Evolutionary conservation across 169 alveolate genomes (phyloP), one percentile per base, ranked within the genome.

Genomic region (Theileria parva): DNA sequence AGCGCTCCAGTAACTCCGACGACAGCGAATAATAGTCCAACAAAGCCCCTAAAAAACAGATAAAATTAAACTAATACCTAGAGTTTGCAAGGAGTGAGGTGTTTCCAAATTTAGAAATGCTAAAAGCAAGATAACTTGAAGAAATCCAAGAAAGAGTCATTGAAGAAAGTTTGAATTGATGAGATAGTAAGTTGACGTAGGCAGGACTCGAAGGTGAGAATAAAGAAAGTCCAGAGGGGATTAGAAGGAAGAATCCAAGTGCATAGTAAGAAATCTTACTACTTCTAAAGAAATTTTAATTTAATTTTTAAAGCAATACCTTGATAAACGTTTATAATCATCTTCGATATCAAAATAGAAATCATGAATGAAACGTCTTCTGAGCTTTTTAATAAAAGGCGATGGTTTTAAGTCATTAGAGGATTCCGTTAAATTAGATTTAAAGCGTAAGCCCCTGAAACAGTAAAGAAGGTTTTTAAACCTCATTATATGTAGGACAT

Each of bases 81-180:
- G 71, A 73, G 11, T 61, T 73, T 13, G 73, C 44, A 30, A 73
- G 71, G 15, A 73, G 17, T 28, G 80, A 44, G 13, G 6, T 61
- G 4, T 25, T 73, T 27, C 80, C 80, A 57, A 76, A 83, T 13
- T 76, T 67, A 25, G 30, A 13, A 0, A 83, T 67, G 32, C 73
- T 19, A 37, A 83, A 83, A 32, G 68, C 69, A 30, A 83, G 28
- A 28, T 72, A 37, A 17, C 72, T 76, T 0, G 89, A 53, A 28
- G 89, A 75, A 19, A 83, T 25, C 89, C 89, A 83, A 9, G 81
- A 57, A 11, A 83, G 76, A 15, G 89, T 51, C 63, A 79, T 28
- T 39, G 80, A 73, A 34, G 85, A 73, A 19, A 83, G 59, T 66
- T 76, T 76, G 70, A 83, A 77, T 60, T 83, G 89, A 39, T 83